phyloP scores from a whole-genome alignment of 371 early-diverging fungal species.

The Apophysomyces trapeziformis region DNA sequence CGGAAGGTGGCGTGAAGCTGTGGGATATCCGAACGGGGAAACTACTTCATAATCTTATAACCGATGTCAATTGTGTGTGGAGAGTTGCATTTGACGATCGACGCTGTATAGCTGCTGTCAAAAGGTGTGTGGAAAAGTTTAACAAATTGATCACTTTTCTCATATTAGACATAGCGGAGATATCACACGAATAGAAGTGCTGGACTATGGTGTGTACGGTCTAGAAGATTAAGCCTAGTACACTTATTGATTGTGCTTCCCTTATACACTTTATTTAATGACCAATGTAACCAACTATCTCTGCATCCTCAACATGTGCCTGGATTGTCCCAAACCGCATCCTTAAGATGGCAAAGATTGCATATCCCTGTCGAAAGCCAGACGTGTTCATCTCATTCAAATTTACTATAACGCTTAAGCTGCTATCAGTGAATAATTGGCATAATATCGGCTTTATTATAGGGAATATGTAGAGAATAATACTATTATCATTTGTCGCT shows the following conservation, averaged over 20 bases:
- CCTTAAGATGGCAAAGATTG: too few relatives aligned
- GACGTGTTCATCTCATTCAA: too few relatives aligned
- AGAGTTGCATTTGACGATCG: constrained; percentile 88
- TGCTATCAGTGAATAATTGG: too few relatives aligned
- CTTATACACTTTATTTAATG: background rate
- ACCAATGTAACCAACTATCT: too few relatives aligned
- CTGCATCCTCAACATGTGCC: too few relatives aligned
- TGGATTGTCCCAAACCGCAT: too few relatives aligned
- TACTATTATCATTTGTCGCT: too few relatives aligned
- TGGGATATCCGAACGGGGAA: constrained; percentile 90
- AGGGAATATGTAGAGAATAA: too few relatives aligned
- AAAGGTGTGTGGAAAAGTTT: constrained; percentile 50
- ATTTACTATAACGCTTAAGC: too few relatives aligned
- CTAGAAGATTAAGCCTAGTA: constrained; percentile 7
- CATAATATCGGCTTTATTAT: too few relatives aligned
- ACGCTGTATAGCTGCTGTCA: constrained; percentile 87
- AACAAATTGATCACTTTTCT: background rate
- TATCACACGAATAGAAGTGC: constrained; percentile 23
- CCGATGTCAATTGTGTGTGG: constrained; percentile 87
- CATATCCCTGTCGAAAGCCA: too few relatives aligned
- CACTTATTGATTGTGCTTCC: background rate
- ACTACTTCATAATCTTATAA: constrained; percentile 76
- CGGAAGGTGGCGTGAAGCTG: constrained; percentile 92
- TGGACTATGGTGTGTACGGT: constrained; percentile 28
- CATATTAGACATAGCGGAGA: constrained; percentile 13